A percentile compares a stretch with the other conserved stretches of the same genome.
These are phyloP conservation scores for Trichoderma brevicompactum DNA, from an alignment of 2,329 filamentous ascomycete genomes.

Conservation along the genomic window DNA sequence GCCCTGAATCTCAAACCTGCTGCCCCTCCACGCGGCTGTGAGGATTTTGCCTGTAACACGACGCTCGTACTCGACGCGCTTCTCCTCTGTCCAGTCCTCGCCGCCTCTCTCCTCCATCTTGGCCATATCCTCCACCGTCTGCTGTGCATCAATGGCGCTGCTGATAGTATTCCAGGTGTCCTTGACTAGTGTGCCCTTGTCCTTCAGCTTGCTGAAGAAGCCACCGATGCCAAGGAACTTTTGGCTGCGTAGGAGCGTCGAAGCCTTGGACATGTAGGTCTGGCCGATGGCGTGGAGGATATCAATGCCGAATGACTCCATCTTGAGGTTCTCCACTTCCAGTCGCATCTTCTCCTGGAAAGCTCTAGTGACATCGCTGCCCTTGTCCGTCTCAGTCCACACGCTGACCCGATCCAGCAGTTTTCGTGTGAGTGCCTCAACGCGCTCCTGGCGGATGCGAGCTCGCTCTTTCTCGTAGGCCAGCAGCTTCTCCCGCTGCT, in stretches of 20 bases:
- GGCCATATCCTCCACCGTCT: slow-evolving; percentile 99
- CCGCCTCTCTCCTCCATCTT: slow-evolving; percentile 92
- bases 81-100: slow-evolving; percentile 98
- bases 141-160: slow-evolving; percentile 93
- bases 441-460: slow-evolving; percentile 83
- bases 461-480: slow-evolving; percentile 87
- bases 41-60: slow-evolving; percentile 97
- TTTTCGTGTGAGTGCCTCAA: slow-evolving; percentile 82
- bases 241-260: slow-evolving; percentile 87
- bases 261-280: slow-evolving; percentile 87
- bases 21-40: slow-evolving; percentile 92
- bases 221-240: slow-evolving; percentile 96
- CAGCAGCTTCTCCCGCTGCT: slow-evolving; percentile 88
- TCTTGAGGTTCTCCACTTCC: slow-evolving; percentile 97
- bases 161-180: slow-evolving; percentile 98
- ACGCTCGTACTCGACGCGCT: slow-evolving; percentile 92
- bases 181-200: slow-evolving; percentile 96
- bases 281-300: slow-evolving; percentile 93
- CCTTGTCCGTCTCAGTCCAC: slow-evolving; percentile 97
- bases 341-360: slow-evolving; percentile 94
- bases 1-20: slow-evolving; percentile 97
- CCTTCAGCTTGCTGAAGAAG: slow-evolving; percentile 91
- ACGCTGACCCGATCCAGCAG: slow-evolving; percentile 87
- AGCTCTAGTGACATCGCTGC: slow-evolving; percentile 77
- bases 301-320: slow-evolving; percentile 97